These are phyloP conservation scores for Lachnellula hyalina DNA, from an alignment of 2,329 filamentous ascomycete species.

Conservation along the genomic window DNA sequence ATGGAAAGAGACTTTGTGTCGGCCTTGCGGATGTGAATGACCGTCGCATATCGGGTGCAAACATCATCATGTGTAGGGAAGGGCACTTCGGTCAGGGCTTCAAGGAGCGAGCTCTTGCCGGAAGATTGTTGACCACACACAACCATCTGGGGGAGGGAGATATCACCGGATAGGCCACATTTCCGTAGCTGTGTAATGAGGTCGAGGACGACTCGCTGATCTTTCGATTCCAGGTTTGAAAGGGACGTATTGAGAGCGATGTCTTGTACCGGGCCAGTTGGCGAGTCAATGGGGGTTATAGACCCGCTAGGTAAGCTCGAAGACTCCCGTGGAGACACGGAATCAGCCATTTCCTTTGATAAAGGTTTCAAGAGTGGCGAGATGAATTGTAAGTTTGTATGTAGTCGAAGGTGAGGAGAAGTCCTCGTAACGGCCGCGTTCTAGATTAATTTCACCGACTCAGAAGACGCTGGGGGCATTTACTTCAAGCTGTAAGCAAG, in stretches of 20 bases:
- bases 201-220: slow-evolving; percentile 53
- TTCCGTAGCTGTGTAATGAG: slow-evolving; percentile 52
- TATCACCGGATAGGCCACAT: slow-evolving; percentile 46
- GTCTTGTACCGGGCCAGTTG: not conserved
- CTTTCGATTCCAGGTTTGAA: slow-evolving; percentile 35
- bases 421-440: not conserved
- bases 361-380: too few species aligned
- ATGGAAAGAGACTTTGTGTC: slow-evolving; percentile 43
- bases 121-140: slow-evolving; percentile 61
- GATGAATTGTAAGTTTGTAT: too few species aligned
- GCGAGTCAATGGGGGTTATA: not conserved
- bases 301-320: not conserved
- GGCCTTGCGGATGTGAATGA: slow-evolving; percentile 37
- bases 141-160: slow-evolving; percentile 53
- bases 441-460: not conserved
- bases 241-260: slow-evolving; percentile 7
- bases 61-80: slow-evolving; percentile 56
- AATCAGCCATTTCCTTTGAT: not conserved
- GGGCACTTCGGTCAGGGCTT: slow-evolving; percentile 56
- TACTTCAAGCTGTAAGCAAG: not conserved
- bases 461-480: not conserved
- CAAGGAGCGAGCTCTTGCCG: slow-evolving; percentile 59
- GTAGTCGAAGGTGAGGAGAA: not conserved
- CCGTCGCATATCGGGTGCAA: slow-evolving; percentile 52
- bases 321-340: not conserved